Evolutionary conservation across 306 rosid species (phyloP), one percentile per base, ranked within the genome.

Genomic region (Fragaria ananassa): DNA sequence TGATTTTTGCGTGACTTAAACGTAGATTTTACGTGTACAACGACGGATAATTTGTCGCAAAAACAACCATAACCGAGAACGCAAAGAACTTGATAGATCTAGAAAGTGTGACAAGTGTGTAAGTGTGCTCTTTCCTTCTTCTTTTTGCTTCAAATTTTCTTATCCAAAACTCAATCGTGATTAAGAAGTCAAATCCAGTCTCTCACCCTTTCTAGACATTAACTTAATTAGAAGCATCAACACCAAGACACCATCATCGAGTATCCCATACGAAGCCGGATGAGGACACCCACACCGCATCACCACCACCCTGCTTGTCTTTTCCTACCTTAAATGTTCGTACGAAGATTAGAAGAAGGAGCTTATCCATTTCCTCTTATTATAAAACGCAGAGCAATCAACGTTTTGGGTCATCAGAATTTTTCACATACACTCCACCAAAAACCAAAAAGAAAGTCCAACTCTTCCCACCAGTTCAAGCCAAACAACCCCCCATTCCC

Each of bases 281-380:
- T 72, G 80, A 53, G 86, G 78, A 4, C 68, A 69, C 57, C 74
- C 84, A 56, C 79, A 77, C 68, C 44, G 1, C 54, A 85, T 3
- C 41, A 49, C 23, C 31, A 42, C 63, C 54, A 0, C 18, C 5
- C 10, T 2, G 27, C 31, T 56, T 81, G 81, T 80, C 71, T 39
- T 68, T 19, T 70, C 27, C 82, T 35, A 54, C 69, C 75, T 46
- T 49, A 27, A 34, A 4, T 66, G 68, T 45, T 41, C 61, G 83
- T 75, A 82, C 89, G 44, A 72, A 58, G 62, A 68, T 34, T 70
- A 53, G 77, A 60, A 77, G 42, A 63, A 56, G 4, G 49, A 68
- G 68, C 76, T 72, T 74, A 87, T 86, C 87, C 90, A 65, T 41
- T 76, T 56, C 74, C 39, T 39, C 74, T 73, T 8, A 71, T 78